Evolutionary conservation across 2,329 filamentous ascomycete species (phyloP).

Genomic region (Aureobasidium sp.): DNA sequence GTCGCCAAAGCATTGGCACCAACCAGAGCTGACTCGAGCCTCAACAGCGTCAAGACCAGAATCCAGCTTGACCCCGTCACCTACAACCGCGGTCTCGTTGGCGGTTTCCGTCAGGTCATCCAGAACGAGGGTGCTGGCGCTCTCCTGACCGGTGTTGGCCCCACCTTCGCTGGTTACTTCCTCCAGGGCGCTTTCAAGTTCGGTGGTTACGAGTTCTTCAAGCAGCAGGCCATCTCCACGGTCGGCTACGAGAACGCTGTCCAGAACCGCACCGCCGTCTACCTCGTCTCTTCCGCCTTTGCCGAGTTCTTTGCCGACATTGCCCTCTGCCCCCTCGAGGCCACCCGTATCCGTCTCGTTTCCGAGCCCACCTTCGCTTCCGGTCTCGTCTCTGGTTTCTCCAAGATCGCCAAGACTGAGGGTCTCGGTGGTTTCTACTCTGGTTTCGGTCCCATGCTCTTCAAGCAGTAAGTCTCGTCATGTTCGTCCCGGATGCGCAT

Average conservation of each 20-base stretch:
- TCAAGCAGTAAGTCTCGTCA: slow-evolving; percentile 58
- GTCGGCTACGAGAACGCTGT: slow-evolving; percentile 70
- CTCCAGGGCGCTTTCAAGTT: slow-evolving; percentile 91
- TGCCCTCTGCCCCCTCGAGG: slow-evolving; percentile 84
- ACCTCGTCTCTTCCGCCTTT: slow-evolving; percentile 58
- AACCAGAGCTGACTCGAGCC: slow-evolving; percentile 12
- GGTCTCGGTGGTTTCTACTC: slow-evolving; percentile 83
- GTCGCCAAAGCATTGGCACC: slow-evolving; percentile 12
- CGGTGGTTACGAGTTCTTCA: slow-evolving; percentile 94
- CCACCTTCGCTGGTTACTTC: slow-evolving; percentile 86
- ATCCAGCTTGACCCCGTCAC: slow-evolving; percentile 86
- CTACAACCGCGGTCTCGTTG: slow-evolving; percentile 83
- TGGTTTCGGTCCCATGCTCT: slow-evolving; percentile 80
- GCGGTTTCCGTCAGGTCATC: slow-evolving; percentile 80
- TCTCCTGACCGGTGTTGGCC: slow-evolving; percentile 77
- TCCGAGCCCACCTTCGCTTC: slow-evolving; percentile 79
- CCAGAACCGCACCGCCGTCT: slow-evolving; percentile 73
- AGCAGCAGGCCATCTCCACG: slow-evolving; percentile 77
- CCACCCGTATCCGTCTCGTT: slow-evolving; percentile 88
- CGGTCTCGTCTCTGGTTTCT: slow-evolving; percentile 71
- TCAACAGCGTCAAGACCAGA: slow-evolving; percentile 78
- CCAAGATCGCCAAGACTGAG: slow-evolving; percentile 76
- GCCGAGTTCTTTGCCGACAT: slow-evolving; percentile 67
- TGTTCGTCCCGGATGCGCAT: neutral
- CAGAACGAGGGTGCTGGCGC: slow-evolving; percentile 77